Conservation (phyloP, 2,329 filamentous ascomycete genomes). For the Neurospora sp. region DNA sequence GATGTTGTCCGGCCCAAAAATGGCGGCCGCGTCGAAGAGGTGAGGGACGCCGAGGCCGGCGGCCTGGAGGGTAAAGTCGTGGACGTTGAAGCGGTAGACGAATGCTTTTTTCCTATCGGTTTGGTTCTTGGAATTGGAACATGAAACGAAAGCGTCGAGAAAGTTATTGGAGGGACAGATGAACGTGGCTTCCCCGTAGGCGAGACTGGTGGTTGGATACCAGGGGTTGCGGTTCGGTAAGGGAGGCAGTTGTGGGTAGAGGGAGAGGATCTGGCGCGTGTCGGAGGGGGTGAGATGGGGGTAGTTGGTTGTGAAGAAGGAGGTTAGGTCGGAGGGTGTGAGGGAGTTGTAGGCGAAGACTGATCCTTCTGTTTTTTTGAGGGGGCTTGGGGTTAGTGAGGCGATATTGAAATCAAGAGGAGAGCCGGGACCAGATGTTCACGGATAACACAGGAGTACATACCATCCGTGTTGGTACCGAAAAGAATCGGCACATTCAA, state of each 20-base stretch:
- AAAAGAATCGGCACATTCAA: slow-evolving; percentile 34
- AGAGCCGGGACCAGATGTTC: too few relatives aligned
- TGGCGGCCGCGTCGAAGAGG: slow-evolving; percentile 35
- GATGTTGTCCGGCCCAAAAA: slow-evolving; percentile 36
- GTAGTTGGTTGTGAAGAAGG: slow-evolving; percentile 38
- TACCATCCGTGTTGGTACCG: slow-evolving; percentile 34
- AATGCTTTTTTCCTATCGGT: slow-evolving; percentile 19
- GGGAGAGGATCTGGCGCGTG: slow-evolving; percentile 24
- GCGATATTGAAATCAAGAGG: neutral
- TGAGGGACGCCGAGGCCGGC: slow-evolving; percentile 38
- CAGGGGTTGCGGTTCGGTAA: slow-evolving; percentile 31
- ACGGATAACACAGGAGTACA: neutral
- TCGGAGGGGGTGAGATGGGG: slow-evolving; percentile 30
- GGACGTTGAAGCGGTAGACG: slow-evolving; percentile 41
- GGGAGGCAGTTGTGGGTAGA: slow-evolving; percentile 27
- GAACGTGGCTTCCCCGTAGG: slow-evolving; percentile 38
- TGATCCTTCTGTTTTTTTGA: slow-evolving; percentile 31
- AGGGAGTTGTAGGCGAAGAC: slow-evolving; percentile 32
- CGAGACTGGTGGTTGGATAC: slow-evolving; percentile 32
- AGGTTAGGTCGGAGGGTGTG: slow-evolving; percentile 24
- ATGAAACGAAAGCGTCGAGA: slow-evolving; percentile 23
- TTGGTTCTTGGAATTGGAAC: slow-evolving; percentile 1
- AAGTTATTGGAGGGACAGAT: slow-evolving; percentile 33
- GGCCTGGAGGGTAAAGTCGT: slow-evolving; percentile 26
- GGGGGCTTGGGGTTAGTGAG: neutral